These are phyloP conservation scores for Alternaria burnsii DNA, from an alignment of 2,329 filamentous ascomycete genomes.

Conservation along the genomic window DNA sequence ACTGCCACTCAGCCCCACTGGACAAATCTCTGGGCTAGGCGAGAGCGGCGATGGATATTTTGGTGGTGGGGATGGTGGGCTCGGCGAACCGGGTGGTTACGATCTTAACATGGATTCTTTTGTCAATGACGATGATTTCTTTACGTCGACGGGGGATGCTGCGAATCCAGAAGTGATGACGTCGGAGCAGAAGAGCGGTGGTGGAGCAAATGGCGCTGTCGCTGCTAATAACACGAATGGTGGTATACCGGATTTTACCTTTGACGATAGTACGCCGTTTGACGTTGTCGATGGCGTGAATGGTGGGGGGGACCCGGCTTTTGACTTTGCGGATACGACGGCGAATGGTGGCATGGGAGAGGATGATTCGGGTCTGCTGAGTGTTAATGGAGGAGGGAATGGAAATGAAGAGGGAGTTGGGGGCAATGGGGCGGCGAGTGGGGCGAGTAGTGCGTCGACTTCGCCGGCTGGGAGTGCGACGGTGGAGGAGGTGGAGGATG, in stretches of 20 bases:
- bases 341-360: constrained; percentile 11
- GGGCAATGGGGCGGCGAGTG: constrained; percentile 36
- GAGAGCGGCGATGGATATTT: constrained; percentile 43
- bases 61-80: constrained; percentile 33
- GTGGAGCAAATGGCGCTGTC: background rate
- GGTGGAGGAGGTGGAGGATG: constrained; percentile 49
- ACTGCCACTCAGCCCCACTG: constrained; percentile 81
- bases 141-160: constrained; percentile 41
- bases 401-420: background rate
- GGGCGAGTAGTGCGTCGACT: constrained; percentile 39
- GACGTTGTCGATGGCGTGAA: background rate
- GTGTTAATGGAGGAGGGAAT: background rate
- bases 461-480: constrained; percentile 40
- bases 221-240: too few relatives aligned
- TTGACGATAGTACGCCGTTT: constrained; percentile 1
- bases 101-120: constrained; percentile 66
- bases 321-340: background rate
- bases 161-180: too few relatives aligned
- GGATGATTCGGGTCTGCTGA: background rate
- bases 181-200: background rate
- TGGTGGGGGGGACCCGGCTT: background rate
- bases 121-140: constrained; percentile 65
- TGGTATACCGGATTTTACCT: constrained; percentile 6
- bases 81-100: constrained; percentile 50
- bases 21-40: constrained; percentile 74